Percentiles rank a stretch among this genome's conserved stretches.
Conservation (phyloP, 176 grass and related monocot genomes). For the Luzula sylvatica region DNA sequence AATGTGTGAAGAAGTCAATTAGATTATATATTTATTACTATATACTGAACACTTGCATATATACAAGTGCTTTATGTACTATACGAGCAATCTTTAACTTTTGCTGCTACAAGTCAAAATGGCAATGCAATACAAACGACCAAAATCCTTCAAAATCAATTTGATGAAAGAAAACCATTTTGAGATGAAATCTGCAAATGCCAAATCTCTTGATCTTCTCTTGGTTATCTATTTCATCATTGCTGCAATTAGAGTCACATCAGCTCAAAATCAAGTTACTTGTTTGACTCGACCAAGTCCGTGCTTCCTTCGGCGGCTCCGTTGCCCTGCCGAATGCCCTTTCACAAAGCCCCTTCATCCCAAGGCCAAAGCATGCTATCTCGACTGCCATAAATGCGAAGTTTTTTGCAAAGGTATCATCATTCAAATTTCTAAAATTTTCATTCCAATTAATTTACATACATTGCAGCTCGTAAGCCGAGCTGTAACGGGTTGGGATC, state of each 20-base stretch:
- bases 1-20: too few species aligned
- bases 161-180: background rate
- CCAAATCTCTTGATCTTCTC: background rate
- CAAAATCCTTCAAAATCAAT: too few species aligned
- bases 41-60: too few species aligned
- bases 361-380: constrained; percentile 18
- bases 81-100: background rate
- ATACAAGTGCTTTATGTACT: background rate
- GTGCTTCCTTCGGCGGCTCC: background rate
- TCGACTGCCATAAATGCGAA: constrained; percentile 35
- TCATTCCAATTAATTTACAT: background rate
- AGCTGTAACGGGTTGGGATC: constrained; percentile 25
- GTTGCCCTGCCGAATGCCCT: constrained; percentile 20
- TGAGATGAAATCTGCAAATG: background rate
- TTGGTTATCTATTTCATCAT: background rate
- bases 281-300: background rate
- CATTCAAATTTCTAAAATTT: too few species aligned
- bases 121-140: background rate
- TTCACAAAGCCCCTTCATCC: background rate
- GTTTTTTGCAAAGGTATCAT: constrained; percentile 18
- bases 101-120: background rate
- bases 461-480: constrained; percentile 19
- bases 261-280: background rate
- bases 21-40: too few species aligned
- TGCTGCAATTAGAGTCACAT: background rate